phyloP scores from a whole-genome alignment of 2,329 filamentous ascomycete genomes.

The Monosporascus ibericus region DNA sequence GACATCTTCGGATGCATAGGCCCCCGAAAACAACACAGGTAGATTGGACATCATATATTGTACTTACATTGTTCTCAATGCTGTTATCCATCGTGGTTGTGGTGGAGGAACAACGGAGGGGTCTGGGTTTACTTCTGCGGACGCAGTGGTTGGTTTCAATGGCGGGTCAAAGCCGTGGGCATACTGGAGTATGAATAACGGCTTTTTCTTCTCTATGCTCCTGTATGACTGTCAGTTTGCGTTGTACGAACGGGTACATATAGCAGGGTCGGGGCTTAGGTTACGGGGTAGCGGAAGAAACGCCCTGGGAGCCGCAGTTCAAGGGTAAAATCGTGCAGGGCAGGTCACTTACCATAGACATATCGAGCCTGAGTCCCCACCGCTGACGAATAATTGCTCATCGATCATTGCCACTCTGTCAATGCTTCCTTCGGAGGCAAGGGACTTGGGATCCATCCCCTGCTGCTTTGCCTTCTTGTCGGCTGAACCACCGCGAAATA shows the following conservation, averaged over 20 bases:
- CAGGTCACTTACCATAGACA: conserved; percentile 49
- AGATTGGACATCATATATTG: neutral
- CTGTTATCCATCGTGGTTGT: conserved; percentile 84
- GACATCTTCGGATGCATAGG: too few species aligned
- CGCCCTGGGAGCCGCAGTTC: too few species aligned
- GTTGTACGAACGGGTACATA: neutral
- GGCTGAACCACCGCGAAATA: conserved; percentile 73
- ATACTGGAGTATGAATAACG: conserved; percentile 69
- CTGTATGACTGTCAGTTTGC: conserved; percentile 26
- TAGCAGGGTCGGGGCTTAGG: too few species aligned
- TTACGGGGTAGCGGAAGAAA: neutral
- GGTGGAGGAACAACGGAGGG: conserved; percentile 54
- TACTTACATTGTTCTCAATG: conserved; percentile 60
- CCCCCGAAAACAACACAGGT: neutral
- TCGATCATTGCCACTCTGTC: conserved; percentile 89
- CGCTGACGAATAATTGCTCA: conserved; percentile 84
- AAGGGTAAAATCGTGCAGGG: too few species aligned
- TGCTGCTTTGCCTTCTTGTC: conserved; percentile 43
- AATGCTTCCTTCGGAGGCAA: conserved; percentile 75
- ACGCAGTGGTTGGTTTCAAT: conserved; percentile 60
- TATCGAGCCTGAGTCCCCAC: conserved; percentile 83
- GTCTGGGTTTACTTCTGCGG: conserved; percentile 63
- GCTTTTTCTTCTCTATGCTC: conserved; percentile 92
- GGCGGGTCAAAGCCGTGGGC: conserved; percentile 81
- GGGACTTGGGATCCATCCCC: conserved; percentile 41